These are phyloP conservation scores for Aspergillus floridensis DNA, from an alignment of 2,329 filamentous ascomycete species.

Conservation along the genomic window DNA sequence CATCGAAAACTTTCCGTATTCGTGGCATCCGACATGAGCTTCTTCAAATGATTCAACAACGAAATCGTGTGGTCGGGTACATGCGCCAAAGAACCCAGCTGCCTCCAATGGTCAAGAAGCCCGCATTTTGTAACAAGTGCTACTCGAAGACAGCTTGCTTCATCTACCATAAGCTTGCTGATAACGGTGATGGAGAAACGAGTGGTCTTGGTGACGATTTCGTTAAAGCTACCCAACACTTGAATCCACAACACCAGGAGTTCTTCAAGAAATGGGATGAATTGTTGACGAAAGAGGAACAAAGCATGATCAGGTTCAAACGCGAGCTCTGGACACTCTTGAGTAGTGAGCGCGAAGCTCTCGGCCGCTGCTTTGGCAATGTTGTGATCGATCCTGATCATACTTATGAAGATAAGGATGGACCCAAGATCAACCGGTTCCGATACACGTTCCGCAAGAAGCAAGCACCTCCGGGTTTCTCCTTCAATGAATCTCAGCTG, in stretches of 20 bases:
- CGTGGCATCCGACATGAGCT: constrained; percentile 83
- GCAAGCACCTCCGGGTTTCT: constrained; percentile 61
- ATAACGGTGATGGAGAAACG: constrained; percentile 75
- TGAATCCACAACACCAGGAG: constrained; percentile 69
- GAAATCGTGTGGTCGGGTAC: constrained; percentile 83
- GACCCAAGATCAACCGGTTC: constrained; percentile 85
- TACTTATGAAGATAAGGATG: constrained; percentile 64
- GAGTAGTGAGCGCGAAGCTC: constrained; percentile 79
- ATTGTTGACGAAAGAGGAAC: constrained; percentile 90
- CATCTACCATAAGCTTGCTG: constrained; percentile 85
- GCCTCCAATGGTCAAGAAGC: constrained; percentile 80
- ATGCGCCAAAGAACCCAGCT: constrained; percentile 78
- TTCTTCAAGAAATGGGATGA: constrained; percentile 97
- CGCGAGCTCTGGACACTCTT: constrained; percentile 96
- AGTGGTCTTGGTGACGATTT: constrained; percentile 82
- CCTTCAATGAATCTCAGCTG: constrained; percentile 88
- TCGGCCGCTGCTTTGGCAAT: constrained; percentile 85
- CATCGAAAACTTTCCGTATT: constrained; percentile 78
- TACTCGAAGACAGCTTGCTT: constrained; percentile 92
- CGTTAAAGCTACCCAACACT: constrained; percentile 71
- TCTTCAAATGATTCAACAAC: constrained; percentile 93
- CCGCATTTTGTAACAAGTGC: constrained; percentile 78
- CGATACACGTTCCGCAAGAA: constrained; percentile 81
- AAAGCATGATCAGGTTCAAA: constrained; percentile 79
- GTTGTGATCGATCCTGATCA: constrained; percentile 80